Evolutionary conservation across 768 basidiomycete species (phyloP), one percentile per base, ranked within the genome.

Genomic region (Pilatotrama ljubarskyi): DNA sequence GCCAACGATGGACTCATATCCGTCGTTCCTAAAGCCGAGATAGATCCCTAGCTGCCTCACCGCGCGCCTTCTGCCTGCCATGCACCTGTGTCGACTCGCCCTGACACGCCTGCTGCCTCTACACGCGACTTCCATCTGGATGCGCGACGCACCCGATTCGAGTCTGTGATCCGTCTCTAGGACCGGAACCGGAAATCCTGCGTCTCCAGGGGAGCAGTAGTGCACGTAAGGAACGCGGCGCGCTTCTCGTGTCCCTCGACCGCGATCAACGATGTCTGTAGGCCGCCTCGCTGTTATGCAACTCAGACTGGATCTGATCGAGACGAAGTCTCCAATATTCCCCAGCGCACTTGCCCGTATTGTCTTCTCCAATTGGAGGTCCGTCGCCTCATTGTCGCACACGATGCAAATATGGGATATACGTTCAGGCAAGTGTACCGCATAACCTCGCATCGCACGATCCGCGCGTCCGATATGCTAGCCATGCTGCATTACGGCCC

Each of bases 281-380:
- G 32, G 43, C n/a, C n/a, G n/a, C 47, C 47, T 47, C 47, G 55
- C 46, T 57, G 47, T 26, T 42, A 18, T 50, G 41, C 55, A 41
- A 41, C 55, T 32, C 55, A 57, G 47, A 20, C 55, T 15, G 47
- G 26, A 49, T 41, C 47, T 57, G 38, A 57, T 57, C 47, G 47
- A 41, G 55, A 2, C 22, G 22, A 49, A 7, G 55, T 29, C 55
- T 57, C 55, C 55, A 26, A n/a, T 14, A 5, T 24, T n/a, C 25
- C 26, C 18, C 4, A 2, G 14, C 55, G 35, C 37, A 57, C 55
- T 57, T 57, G 37, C 47, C 55, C 47, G 35, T 24, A 42, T 14
- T 18, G 26, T 36, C 24, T 25, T 22, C 37, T 25, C 15, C 20
- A 18, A 20, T 35, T 18, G 52, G 35, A 54, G 42, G 52, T 54